Percentiles rank a stretch among this genome's conserved stretches.
Evolutionary conservation across 1,139 yeast species (phyloP).

Genomic region (Hanseniaspora gamundiae): DNA sequence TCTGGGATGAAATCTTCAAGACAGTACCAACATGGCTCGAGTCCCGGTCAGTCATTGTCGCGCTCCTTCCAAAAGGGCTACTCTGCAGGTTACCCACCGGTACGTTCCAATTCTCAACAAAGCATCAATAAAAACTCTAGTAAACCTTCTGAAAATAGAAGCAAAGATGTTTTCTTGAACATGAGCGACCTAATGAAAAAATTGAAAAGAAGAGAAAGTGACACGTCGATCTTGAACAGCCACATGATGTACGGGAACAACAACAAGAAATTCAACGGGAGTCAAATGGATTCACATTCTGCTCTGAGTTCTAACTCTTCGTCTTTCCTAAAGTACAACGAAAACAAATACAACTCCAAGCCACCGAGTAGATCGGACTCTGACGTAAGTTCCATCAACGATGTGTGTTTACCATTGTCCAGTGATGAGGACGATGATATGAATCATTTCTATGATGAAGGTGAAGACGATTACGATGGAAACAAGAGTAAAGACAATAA

Average conservation of each 20-base stretch:
- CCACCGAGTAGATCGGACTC: conserved; percentile 63
- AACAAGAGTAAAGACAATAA: background rate
- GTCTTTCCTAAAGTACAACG: conserved; percentile 1
- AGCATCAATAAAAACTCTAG: too few relatives aligned
- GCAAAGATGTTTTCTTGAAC: background rate
- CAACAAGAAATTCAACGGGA: conserved; percentile 19
- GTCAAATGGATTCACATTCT: conserved; percentile 13
- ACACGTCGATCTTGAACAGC: background rate
- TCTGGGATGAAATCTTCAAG: background rate
- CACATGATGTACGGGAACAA: conserved; percentile 8
- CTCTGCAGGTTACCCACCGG: background rate
- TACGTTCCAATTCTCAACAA: background rate
- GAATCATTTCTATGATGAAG: conserved; percentile 7
- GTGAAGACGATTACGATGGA: conserved; percentile 1
- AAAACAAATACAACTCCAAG: conserved; percentile 34
- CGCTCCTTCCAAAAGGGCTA: background rate
- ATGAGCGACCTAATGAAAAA: conserved; percentile 2
- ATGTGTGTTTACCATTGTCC: conserved; percentile 66
- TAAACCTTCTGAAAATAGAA: background rate
- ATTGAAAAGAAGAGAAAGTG: conserved; percentile 2
- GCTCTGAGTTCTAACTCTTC: conserved; percentile 3
- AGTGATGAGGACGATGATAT: conserved; percentile 33
- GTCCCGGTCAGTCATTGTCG: background rate
- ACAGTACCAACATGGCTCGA: too few relatives aligned
- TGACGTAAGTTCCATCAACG: conserved; percentile 65